Base-by-base conservation (phyloP, 208 protist genomes). In the Balamuthia mandrillaris region DNA sequence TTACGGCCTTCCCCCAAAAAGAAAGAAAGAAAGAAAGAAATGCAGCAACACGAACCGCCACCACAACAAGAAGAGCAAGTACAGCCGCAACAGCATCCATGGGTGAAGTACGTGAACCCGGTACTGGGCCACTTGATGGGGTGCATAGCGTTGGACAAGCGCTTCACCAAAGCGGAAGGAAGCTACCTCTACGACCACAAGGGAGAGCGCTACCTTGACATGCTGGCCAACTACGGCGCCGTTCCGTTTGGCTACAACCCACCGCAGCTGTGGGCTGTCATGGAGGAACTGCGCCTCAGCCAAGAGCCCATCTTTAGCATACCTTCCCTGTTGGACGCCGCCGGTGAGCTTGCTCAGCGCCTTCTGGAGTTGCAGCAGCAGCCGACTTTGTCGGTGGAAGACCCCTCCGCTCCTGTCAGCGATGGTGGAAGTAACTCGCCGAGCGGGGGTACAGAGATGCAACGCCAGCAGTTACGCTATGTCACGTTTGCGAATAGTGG, bases 401-500 rank as follows among this genome's bases (percentile, higher is more conserved):
- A 5, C 4, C 3, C 31, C 18, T 29, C 65, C 0, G 35, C 31
- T 47, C 6, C 63, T 14, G n/a, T 31, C 31, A 27, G 3, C 4
- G 31, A 5, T 9, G n/a, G 56, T 33, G 14, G 4, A 18, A n/a
- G n/a, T n/a, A n/a, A n/a, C n/a, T n/a, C n/a, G n/a, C n/a, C n/a
- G n/a, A n/a, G n/a, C n/a, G n/a, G n/a, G n/a, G n/a, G n/a, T n/a
- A n/a, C n/a, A n/a, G n/a, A n/a, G n/a, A n/a, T n/a, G n/a, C n/a
- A n/a, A n/a, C n/a, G n/a, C n/a, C n/a, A n/a, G n/a, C 42, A 33
- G 41, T 27, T 77, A 47, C 37, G 45, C 0, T 77, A 29, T 18
- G 68, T 31, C 68, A 77, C 56, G 68, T 77, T 77, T 29, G 68
- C 68, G 44, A 77, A 77, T 18, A 77, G 68, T 29, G 68, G 68